A percentile compares a stretch with the other conserved stretches of the same genome.
phyloP scores from a whole-genome alignment of 1,139 yeast genomes.

The Hemisphaericaspora xylofermentans region DNA sequence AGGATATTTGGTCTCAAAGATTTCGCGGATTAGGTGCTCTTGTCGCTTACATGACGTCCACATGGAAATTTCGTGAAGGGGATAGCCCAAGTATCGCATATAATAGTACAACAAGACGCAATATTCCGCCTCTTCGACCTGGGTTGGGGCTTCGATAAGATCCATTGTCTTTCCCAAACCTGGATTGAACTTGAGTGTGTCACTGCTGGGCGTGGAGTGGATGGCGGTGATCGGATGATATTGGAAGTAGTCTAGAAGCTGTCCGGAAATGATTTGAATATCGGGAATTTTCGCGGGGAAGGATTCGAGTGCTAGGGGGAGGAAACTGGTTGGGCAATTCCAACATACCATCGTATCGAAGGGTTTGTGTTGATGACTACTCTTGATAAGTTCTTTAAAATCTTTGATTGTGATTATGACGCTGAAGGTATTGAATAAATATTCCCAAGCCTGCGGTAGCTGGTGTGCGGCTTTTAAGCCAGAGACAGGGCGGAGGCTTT shows the following conservation, averaged over 20 bases:
- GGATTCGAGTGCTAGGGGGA: neutral
- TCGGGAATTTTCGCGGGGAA: neutral
- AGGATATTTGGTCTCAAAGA: conserved; percentile 7
- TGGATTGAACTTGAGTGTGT: conserved; percentile 27
- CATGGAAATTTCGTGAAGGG: conserved; percentile 38
- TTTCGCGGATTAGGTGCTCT: conserved; percentile 23
- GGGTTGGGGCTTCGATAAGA: conserved; percentile 30
- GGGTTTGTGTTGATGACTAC: neutral
- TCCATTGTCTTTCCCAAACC: conserved; percentile 42
- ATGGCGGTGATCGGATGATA: neutral
- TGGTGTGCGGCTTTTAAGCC: neutral
- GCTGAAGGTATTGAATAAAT: conserved; percentile 3
- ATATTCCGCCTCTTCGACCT: conserved; percentile 54
- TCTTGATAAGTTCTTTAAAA: neutral
- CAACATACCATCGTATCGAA: conserved; percentile 4
- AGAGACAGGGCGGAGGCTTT: neutral
- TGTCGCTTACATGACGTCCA: conserved; percentile 44
- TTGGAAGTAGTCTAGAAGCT: conserved; percentile 2
- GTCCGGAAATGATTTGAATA: conserved; percentile 7
- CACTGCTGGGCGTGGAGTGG: too few species aligned
- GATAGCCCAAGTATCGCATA: conserved; percentile 48
- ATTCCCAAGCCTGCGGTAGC: conserved; percentile 2
- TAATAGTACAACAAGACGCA: conserved; percentile 48
- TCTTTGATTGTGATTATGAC: conserved; percentile 1
- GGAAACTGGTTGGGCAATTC: conserved; percentile 1